Percentiles rank a stretch among this genome's conserved stretches.
Evolutionary conservation across 164 flowering plant species (phyloP).

Genomic region (Tetrastigma voinierianum): DNA sequence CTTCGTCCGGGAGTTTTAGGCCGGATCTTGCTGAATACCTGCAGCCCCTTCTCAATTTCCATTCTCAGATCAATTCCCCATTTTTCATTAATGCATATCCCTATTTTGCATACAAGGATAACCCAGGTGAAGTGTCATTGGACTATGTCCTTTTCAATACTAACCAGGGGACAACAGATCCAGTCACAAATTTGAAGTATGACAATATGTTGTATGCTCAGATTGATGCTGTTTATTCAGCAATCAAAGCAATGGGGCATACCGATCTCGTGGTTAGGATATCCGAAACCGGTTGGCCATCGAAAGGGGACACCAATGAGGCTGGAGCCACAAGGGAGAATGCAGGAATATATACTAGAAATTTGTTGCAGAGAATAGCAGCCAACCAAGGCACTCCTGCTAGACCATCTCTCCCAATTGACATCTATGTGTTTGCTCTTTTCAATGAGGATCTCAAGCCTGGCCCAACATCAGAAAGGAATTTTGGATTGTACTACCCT

Average conservation of each 20-base stretch:
- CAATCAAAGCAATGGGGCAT: constrained; percentile 77
- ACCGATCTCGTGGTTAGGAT: constrained; percentile 64
- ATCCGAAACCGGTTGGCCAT: constrained; percentile 99
- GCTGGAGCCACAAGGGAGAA: constrained; percentile 75
- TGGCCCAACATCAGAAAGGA: constrained; percentile 90
- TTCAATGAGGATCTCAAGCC: constrained; percentile 91
- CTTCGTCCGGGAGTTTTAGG: constrained; percentile 71
- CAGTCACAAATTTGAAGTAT: constrained; percentile 59
- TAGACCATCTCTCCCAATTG: constrained; percentile 62
- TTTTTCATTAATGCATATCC: constrained; percentile 91
- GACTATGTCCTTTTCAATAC: constrained; percentile 72
- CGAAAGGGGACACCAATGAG: constrained; percentile 78
- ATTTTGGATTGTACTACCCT: constrained; percentile 86
- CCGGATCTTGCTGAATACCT: constrained; percentile 50
- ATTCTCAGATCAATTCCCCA: constrained; percentile 59
- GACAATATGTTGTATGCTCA: constrained; percentile 97
- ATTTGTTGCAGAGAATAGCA: constrained; percentile 51
- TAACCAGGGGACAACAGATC: constrained; percentile 52
- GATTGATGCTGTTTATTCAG: constrained; percentile 84
- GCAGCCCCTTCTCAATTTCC: constrained; percentile 61
- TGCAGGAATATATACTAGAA: constrained; percentile 76
- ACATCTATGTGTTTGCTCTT: constrained; percentile 78
- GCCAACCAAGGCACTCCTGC: constrained; percentile 74
- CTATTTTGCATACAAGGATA: constrained; percentile 76
- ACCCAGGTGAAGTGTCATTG: constrained; percentile 45